These are phyloP conservation scores for Pseudofabraea citricarpa DNA, from an alignment of 2,329 filamentous ascomycete species.

Conservation along the genomic window DNA sequence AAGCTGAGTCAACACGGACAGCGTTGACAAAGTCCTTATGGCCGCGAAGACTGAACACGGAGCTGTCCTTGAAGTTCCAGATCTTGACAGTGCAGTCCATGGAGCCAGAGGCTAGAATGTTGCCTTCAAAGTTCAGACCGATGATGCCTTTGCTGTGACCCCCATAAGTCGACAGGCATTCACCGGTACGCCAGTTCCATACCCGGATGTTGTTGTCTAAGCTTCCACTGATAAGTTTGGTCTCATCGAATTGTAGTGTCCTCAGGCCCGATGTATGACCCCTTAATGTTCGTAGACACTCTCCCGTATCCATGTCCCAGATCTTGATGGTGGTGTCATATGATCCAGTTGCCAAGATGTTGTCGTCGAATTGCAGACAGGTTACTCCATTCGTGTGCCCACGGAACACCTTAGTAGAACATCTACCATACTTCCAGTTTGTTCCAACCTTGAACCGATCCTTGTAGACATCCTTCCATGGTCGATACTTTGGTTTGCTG, in stretches of 20 bases:
- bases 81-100: conserved; percentile 87
- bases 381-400: conserved; percentile 85
- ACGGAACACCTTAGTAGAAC: conserved; percentile 75
- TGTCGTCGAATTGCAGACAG: conserved; percentile 69
- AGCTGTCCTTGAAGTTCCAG: conserved; percentile 84
- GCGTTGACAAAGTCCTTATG: conserved; percentile 96
- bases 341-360: conserved; percentile 86
- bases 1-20: conserved; percentile 79
- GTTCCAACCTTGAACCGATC: conserved; percentile 93
- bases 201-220: conserved; percentile 84
- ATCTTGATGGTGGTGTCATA: conserved; percentile 96
- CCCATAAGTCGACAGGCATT: conserved; percentile 74
- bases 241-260: conserved; percentile 88
- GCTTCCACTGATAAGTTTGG: conserved; percentile 84
- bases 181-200: conserved; percentile 95
- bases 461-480: conserved; percentile 97
- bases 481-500: conserved; percentile 50
- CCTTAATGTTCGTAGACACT: conserved; percentile 76
- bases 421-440: conserved; percentile 96
- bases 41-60: conserved; percentile 73
- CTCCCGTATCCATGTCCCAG: conserved; percentile 87
- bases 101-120: conserved; percentile 81
- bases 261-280: conserved; percentile 83
- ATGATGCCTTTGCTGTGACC: conserved; percentile 82
- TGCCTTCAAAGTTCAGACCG: conserved; percentile 79